Evolutionary conservation across 352 stramenopile species (phyloP).

Genomic region (Pseudoperonospora humuli): DNA sequence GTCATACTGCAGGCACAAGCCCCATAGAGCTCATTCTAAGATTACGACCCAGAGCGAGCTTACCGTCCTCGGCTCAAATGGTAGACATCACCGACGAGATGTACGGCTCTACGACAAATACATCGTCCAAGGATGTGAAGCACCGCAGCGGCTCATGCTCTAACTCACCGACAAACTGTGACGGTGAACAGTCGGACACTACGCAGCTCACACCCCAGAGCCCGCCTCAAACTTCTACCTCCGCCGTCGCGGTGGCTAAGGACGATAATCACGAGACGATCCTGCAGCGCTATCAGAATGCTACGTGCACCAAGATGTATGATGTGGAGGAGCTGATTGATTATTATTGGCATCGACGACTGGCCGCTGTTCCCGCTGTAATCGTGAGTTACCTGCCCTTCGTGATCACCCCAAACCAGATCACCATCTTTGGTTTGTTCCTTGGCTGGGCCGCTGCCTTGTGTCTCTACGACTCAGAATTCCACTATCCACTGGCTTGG

Average conservation of each 20-base stretch:
- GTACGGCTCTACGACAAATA: conserved; percentile 20
- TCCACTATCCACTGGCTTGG: conserved; percentile 62
- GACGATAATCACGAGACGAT: conserved; percentile 31
- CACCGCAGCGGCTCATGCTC: conserved; percentile 28
- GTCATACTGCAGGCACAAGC: background rate
- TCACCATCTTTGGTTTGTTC: conserved; percentile 68
- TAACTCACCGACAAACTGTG: conserved; percentile 29
- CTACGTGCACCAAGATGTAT: conserved; percentile 81
- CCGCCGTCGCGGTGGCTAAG: conserved; percentile 11
- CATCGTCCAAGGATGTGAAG: conserved; percentile 18
- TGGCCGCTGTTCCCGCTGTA: conserved; percentile 61
- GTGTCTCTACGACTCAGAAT: conserved; percentile 78
- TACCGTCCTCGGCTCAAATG: background rate
- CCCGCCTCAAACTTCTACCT: conserved; percentile 10
- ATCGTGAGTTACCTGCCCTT: conserved; percentile 80
- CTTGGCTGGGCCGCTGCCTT: conserved; percentile 60
- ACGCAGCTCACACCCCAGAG: conserved; percentile 21
- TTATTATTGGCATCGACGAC: conserved; percentile 76
- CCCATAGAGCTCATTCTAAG: conserved; percentile 19
- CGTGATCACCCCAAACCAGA: conserved; percentile 82
- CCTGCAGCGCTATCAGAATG: conserved; percentile 59
- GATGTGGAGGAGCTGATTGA: conserved; percentile 82
- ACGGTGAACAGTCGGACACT: conserved; percentile 27
- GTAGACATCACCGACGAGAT: conserved; percentile 12
- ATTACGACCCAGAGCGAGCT: conserved; percentile 17